Evolutionary conservation across 2,329 filamentous ascomycete genomes (phyloP).

Genomic region (Rosellinia necatrix): DNA sequence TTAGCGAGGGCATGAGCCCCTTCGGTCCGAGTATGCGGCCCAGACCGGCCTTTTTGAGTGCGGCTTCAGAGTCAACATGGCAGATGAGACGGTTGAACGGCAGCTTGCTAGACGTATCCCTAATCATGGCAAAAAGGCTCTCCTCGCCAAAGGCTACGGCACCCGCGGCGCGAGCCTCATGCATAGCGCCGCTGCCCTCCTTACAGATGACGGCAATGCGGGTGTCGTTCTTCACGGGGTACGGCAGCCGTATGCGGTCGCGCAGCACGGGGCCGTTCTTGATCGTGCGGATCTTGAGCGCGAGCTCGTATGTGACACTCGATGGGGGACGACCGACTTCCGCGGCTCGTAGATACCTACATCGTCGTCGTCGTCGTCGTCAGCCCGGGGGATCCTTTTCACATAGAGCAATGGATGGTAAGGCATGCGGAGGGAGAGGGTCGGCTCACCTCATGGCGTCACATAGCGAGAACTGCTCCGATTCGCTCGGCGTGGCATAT

Average conservation of each 20-base stretch:
- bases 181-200: slow-evolving; percentile 74
- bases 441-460: slow-evolving; percentile 83
- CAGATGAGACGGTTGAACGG: slow-evolving; percentile 90
- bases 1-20: slow-evolving; percentile 89
- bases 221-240: slow-evolving; percentile 86
- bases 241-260: slow-evolving; percentile 84
- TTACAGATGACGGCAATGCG: slow-evolving; percentile 90
- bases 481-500: slow-evolving; percentile 64
- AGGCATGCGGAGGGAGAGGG: not conserved
- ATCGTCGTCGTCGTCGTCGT: slow-evolving; percentile 23
- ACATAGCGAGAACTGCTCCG: slow-evolving; percentile 78
- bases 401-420: not conserved
- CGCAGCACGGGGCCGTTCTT: slow-evolving; percentile 88
- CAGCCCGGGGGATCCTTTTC: not conserved
- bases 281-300: slow-evolving; percentile 79
- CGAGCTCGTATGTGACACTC: slow-evolving; percentile 83
- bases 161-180: slow-evolving; percentile 76
- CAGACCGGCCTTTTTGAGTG: slow-evolving; percentile 79
- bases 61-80: slow-evolving; percentile 76
- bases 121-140: slow-evolving; percentile 78
- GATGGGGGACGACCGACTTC: slow-evolving; percentile 83
- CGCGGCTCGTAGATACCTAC: slow-evolving; percentile 84
- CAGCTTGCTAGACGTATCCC: slow-evolving; percentile 69
- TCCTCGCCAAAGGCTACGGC: slow-evolving; percentile 86
- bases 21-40: slow-evolving; percentile 84